These are phyloP conservation scores for Ochetophila trinervis DNA, from an alignment of 306 rosid species.

Conservation along the genomic window DNA sequence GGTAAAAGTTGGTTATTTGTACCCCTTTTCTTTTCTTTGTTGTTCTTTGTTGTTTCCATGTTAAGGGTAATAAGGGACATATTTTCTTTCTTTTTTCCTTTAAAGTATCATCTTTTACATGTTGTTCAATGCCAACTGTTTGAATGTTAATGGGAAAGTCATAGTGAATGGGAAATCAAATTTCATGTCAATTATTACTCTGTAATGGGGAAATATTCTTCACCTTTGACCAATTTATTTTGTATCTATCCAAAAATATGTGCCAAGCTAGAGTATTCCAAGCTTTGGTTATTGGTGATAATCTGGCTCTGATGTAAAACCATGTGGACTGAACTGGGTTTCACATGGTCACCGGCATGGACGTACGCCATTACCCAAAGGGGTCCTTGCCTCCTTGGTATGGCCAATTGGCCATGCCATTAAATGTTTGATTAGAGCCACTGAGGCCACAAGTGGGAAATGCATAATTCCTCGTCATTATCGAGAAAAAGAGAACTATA, in stretches of 20 bases:
- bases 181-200: neutral
- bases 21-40: neutral
- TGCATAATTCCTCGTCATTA: conserved; percentile 7
- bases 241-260: neutral
- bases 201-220: neutral
- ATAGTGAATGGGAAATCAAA: neutral
- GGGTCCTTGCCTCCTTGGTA: neutral
- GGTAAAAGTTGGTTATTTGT: conserved; percentile 8
- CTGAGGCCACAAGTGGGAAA: conserved; percentile 5
- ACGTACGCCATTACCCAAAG: conserved; percentile 2
- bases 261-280: neutral
- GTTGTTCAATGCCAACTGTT: neutral
- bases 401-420: neutral
- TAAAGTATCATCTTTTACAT: neutral
- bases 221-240: neutral
- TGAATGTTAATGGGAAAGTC: neutral
- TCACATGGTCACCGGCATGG: conserved; percentile 19
- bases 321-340: conserved; percentile 11
- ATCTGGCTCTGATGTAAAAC: neutral
- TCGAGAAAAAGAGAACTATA: neutral
- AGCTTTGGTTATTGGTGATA: neutral
- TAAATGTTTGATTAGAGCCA: neutral
- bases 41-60: neutral
- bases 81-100: neutral
- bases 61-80: conserved; percentile 18